A percentile compares a stretch with the other conserved stretches of the same genome.
Conservation (phyloP, 2,329 filamentous ascomycete genomes). For the Plenodomus lindquistii region DNA sequence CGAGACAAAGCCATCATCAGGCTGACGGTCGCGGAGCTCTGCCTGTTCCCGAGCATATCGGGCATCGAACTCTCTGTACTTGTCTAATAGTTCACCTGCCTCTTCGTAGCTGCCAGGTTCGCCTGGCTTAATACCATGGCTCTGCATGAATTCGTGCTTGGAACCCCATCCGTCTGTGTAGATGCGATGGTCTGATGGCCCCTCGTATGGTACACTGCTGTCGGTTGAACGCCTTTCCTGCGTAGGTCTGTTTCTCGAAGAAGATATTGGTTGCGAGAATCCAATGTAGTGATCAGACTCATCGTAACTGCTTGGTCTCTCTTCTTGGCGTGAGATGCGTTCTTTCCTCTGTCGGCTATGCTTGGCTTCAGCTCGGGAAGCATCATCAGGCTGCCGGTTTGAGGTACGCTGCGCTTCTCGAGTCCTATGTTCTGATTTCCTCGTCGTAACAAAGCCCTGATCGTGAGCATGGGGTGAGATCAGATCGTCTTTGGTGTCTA, state of each 20-base stretch:
- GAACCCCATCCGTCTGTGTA: constrained; percentile 13
- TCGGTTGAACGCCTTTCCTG: not conserved
- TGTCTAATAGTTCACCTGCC: constrained; percentile 7
- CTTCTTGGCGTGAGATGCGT: not conserved
- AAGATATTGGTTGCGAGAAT: not conserved
- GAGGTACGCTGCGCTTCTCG: not conserved
- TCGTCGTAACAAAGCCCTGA: not conserved
- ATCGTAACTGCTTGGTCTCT: not conserved
- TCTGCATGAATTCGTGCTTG: constrained; percentile 12
- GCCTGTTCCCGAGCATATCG: not conserved
- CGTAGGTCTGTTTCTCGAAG: not conserved
- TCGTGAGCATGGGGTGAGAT: not conserved
- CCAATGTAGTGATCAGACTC: not conserved
- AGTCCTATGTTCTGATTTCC: not conserved
- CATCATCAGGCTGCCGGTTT: not conserved
- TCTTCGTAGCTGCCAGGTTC: constrained; percentile 9
- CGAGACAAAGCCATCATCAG: not conserved
- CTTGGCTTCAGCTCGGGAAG: not conserved
- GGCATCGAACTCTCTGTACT: constrained; percentile 6
- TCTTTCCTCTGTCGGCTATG: not conserved
- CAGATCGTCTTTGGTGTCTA: not conserved
- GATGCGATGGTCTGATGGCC: constrained; percentile 1
- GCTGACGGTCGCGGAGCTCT: not conserved
- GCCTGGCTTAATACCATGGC: constrained; percentile 6
- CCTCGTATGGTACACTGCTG: not conserved